phyloP scores from a whole-genome alignment of 78 protist genomes.

The Parvularia atlantis region DNA sequence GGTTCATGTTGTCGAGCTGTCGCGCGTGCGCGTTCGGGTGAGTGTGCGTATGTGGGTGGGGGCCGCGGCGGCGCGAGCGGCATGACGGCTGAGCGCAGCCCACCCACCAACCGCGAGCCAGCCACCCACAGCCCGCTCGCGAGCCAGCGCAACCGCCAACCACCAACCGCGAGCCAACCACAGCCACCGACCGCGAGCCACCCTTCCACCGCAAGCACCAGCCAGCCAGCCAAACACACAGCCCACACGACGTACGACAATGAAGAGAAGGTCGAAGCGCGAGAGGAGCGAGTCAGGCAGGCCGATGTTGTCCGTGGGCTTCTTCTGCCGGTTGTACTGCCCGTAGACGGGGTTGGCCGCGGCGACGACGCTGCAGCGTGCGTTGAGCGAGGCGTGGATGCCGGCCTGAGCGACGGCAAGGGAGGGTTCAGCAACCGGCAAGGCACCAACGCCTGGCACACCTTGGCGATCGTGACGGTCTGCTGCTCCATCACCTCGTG shows the following conservation, averaged over 20 bases:
- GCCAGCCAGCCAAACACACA: no score
- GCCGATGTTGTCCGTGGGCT: constrained; percentile 76
- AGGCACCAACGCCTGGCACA: neutral
- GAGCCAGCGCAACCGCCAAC: no score
- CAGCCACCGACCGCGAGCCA: no score
- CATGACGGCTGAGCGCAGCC: no score
- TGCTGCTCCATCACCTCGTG: constrained; percentile 99
- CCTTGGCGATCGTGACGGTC: constrained; percentile 95
- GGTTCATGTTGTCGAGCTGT: constrained; percentile 54
- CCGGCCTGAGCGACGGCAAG: constrained; percentile 74
- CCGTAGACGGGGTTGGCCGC: constrained; percentile 99
- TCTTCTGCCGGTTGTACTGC: constrained; percentile 44
- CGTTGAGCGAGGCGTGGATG: constrained; percentile 95
- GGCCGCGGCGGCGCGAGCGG: no score
- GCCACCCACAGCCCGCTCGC: no score
- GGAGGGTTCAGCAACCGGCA: neutral
- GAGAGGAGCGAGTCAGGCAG: constrained; percentile 98
- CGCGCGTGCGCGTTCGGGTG: no score
- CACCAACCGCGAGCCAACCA: no score
- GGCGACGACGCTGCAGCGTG: constrained; percentile 97
- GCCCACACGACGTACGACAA: no score
- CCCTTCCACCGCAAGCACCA: no score
- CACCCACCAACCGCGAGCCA: no score
- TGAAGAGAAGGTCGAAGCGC: constrained; percentile 98
- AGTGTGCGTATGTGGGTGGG: no score